phyloP scores from a whole-genome alignment of 495 filamentous ascomycete species.

The Penicillium taxi region DNA sequence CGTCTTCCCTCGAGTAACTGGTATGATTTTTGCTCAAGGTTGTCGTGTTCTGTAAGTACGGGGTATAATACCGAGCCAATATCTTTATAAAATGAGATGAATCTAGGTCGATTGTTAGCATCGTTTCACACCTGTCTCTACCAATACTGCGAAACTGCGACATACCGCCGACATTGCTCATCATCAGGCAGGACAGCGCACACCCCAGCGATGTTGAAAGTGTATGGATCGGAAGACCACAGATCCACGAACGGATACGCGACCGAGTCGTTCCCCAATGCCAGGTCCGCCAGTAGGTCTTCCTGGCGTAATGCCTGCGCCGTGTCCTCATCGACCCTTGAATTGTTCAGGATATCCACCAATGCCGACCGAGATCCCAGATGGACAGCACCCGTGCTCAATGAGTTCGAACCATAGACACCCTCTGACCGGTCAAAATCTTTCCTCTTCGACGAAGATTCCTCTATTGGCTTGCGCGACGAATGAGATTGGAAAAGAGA shows the following conservation, averaged over 20 bases:
- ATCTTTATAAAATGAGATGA: slow-evolving; percentile 67
- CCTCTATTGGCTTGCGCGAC: slow-evolving; percentile 15
- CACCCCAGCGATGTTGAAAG: slow-evolving; percentile 60
- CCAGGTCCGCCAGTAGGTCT: slow-evolving; percentile 72
- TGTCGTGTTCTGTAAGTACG: slow-evolving; percentile 61
- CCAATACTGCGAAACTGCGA: background rate
- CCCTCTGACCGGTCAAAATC: slow-evolving; percentile 29
- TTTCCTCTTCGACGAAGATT: slow-evolving; percentile 8
- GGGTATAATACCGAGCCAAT: slow-evolving; percentile 74
- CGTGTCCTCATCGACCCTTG: slow-evolving; percentile 29
- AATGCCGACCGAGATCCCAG: slow-evolving; percentile 49
- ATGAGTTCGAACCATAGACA: slow-evolving; percentile 40
- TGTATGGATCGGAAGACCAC: slow-evolving; percentile 57
- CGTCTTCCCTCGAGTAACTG: slow-evolving; percentile 60
- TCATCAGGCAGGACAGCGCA: slow-evolving; percentile 60
- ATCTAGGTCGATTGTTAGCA: slow-evolving; percentile 30
- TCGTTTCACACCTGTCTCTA: background rate
- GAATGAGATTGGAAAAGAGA: slow-evolving; percentile 31
- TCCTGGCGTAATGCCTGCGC: slow-evolving; percentile 59
- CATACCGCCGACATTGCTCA: slow-evolving; percentile 52
- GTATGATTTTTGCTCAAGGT: slow-evolving; percentile 57
- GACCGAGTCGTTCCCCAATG: slow-evolving; percentile 68
- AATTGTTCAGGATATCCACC: slow-evolving; percentile 41
- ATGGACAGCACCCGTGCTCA: slow-evolving; percentile 45
- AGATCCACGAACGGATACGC: slow-evolving; percentile 70